Percentiles rank a stretch among this genome's conserved stretches.
Evolutionary conservation across 768 basidiomycete species (phyloP).

Genomic region (Rhodotorula paludigena): DNA sequence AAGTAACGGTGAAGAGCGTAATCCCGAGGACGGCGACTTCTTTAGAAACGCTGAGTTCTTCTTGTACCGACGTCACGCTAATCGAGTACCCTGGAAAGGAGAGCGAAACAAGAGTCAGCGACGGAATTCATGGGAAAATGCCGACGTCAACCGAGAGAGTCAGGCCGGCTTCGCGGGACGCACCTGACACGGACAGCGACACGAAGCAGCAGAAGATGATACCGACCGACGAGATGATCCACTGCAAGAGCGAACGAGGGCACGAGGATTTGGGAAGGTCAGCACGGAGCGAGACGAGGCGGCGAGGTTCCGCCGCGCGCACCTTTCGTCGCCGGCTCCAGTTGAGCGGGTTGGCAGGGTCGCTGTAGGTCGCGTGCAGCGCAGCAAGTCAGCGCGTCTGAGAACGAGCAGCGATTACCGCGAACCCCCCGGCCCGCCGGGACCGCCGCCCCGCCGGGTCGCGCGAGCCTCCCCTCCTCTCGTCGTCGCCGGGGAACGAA

Average conservation of each 20-base stretch:
- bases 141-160: too few species aligned
- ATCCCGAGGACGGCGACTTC: slow-evolving; percentile 42
- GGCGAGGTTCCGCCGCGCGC: neutral
- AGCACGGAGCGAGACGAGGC: neutral
- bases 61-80: slow-evolving; percentile 7
- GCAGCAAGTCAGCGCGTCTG: too few species aligned
- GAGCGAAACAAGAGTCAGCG: too few species aligned
- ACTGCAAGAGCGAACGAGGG: neutral
- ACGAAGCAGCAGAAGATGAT: slow-evolving; percentile 35
- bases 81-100: slow-evolving; percentile 41
- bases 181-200: slow-evolving; percentile 25
- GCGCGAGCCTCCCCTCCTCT: too few species aligned
- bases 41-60: slow-evolving; percentile 39
- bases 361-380: slow-evolving; percentile 4
- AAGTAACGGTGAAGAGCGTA: slow-evolving; percentile 20
- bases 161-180: too few species aligned
- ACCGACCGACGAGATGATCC: slow-evolving; percentile 24
- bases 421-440: neutral
- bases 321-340: slow-evolving; percentile 32
- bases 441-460: neutral
- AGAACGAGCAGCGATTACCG: neutral
- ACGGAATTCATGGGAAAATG: too few species aligned
- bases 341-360: slow-evolving; percentile 37
- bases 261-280: neutral
- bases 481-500: neutral